Percentiles rank a stretch among this genome's conserved stretches.
Evolutionary conservation across 805 yeast genomes (phyloP).

Genomic region (Starmerella etchellsii): DNA sequence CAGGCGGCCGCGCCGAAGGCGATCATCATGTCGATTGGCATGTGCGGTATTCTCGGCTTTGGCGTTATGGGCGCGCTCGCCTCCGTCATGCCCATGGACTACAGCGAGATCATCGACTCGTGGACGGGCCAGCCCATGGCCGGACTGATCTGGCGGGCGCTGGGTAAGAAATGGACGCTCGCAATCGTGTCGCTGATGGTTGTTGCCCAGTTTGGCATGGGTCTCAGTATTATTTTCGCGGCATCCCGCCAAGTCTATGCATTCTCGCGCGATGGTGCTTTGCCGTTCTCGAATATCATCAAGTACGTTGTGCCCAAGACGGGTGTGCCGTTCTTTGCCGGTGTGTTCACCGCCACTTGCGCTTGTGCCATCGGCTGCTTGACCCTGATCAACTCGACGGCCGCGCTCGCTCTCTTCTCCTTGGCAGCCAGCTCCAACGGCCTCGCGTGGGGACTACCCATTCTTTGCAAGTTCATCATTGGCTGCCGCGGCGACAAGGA

Average conservation of each 20-base stretch:
- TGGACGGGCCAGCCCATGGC: constrained; percentile 49
- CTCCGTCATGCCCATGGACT: constrained; percentile 35
- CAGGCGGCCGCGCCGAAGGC: constrained; percentile 52
- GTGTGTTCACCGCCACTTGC: constrained; percentile 39
- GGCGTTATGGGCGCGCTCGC: constrained; percentile 39
- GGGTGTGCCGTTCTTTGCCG: constrained; percentile 56
- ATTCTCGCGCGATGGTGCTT: constrained; percentile 62
- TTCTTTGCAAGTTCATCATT: constrained; percentile 36
- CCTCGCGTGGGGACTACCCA: constrained; percentile 51
- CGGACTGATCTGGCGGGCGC: constrained; percentile 46
- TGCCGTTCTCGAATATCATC: constrained; percentile 46
- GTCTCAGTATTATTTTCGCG: constrained; percentile 48
- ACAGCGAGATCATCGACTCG: constrained; percentile 31
- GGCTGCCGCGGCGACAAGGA: constrained; percentile 26
- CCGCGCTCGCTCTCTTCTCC: constrained; percentile 54
- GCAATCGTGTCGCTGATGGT: constrained; percentile 48
- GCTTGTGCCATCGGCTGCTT: constrained; percentile 43
- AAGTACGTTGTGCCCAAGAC: constrained; percentile 43
- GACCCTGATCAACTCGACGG: constrained; percentile 44
- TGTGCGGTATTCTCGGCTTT: constrained; percentile 49
- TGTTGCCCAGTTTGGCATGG: constrained; percentile 54
- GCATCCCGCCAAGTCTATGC: constrained; percentile 64
- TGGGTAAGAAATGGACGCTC: constrained; percentile 54
- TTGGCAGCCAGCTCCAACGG: constrained; percentile 50
- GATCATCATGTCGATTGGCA: constrained; percentile 42